Evolutionary conservation across 176 grass and related monocot species (phyloP).

Genomic region (Zoysia japonica): DNA sequence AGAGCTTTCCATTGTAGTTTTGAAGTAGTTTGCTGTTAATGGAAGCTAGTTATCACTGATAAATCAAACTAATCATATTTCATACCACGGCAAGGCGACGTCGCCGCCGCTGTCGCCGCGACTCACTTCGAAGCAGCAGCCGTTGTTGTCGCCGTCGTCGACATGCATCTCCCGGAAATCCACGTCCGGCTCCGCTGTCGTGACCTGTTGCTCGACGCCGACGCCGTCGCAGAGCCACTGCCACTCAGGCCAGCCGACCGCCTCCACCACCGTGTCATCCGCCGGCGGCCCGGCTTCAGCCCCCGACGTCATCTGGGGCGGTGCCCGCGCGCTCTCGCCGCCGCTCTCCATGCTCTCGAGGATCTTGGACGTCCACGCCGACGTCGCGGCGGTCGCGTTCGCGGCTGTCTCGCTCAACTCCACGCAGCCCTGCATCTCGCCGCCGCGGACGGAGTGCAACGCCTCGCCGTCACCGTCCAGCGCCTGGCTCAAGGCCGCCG

Average conservation of each 20-base stretch:
- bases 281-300: not conserved
- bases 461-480: conserved; percentile 44
- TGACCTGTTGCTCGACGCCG: not conserved
- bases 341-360: conserved; percentile 51
- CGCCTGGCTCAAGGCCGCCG: conserved; percentile 21
- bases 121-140: not conserved
- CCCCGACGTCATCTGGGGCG: not conserved
- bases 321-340: not conserved
- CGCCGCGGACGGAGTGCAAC: conserved; percentile 24
- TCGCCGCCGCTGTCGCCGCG: not conserved
- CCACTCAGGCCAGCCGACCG: not conserved
- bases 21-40: not conserved
- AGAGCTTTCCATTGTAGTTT: not conserved
- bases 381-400: conserved; percentile 44
- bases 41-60: not conserved
- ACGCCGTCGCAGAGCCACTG: conserved; percentile 7
- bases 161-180: conserved; percentile 31
- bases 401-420: conserved; percentile 60
- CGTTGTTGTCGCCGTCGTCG: conserved; percentile 2
- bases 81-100: conserved; percentile 49
- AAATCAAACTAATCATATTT: too few species aligned
- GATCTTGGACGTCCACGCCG: conserved; percentile 59
- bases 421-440: conserved; percentile 38
- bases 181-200: not conserved
- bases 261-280: not conserved